Conservation (phyloP, 768 basidiomycete genomes). For the Termitomyces sp. region DNA sequence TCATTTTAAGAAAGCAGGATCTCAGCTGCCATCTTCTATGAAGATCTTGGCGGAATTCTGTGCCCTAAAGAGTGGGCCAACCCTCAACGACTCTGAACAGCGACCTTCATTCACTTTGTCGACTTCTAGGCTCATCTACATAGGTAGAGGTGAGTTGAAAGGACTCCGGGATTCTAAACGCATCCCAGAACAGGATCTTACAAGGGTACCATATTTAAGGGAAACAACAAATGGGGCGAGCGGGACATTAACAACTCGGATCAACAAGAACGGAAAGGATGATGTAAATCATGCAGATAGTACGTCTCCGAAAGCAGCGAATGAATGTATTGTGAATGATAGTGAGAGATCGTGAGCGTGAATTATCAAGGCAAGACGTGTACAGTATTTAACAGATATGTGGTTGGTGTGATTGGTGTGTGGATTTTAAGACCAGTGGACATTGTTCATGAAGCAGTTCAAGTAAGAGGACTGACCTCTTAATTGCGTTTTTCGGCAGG, state of each 20-base stretch:
- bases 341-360: neutral
- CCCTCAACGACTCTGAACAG: too few relatives aligned
- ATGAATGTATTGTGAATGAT: neutral
- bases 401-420: neutral
- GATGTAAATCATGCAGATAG: neutral
- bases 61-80: too few relatives aligned
- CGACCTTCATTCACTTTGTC: neutral
- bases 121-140: neutral
- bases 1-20: neutral
- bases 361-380: constrained; percentile 5
- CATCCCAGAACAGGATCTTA: neutral
- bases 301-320: constrained; percentile 3
- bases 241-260: neutral
- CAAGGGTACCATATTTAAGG: neutral
- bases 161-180: neutral
- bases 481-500: constrained; percentile 22
- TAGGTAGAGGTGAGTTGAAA: too few relatives aligned
- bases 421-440: constrained; percentile 5
- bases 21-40: too few relatives aligned
- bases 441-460: neutral
- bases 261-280: neutral
- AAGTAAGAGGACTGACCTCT: constrained; percentile 11
- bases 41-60: too few relatives aligned
- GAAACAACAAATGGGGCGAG: neutral
- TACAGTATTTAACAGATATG: neutral